These are phyloP conservation scores for Coniochaeta sp. DNA, from an alignment of 2,329 filamentous ascomycete genomes.

Conservation along the genomic window DNA sequence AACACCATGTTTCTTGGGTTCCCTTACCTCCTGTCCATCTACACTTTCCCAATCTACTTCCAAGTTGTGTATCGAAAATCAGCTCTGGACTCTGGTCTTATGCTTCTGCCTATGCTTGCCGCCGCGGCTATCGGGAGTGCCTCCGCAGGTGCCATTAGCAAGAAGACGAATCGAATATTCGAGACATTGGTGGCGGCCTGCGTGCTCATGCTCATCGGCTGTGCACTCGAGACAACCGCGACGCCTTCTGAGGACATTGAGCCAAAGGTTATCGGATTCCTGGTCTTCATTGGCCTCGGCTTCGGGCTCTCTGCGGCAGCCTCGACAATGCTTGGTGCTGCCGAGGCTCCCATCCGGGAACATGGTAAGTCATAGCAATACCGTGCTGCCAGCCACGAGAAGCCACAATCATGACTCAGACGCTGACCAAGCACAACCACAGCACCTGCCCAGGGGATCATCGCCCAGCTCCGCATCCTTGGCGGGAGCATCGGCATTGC, in stretches of 20 bases:
- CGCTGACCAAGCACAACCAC: not conserved
- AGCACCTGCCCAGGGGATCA: conserved; percentile 45
- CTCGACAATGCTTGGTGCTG: conserved; percentile 35
- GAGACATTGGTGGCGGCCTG: conserved; percentile 36
- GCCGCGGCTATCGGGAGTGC: conserved; percentile 36
- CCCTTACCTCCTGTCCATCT: conserved; percentile 40
- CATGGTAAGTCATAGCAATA: conserved; percentile 27
- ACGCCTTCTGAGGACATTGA: conserved; percentile 26
- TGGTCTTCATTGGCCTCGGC: conserved; percentile 44
- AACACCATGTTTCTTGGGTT: conserved; percentile 43
- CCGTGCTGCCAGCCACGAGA: not conserved
- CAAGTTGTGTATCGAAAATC: conserved; percentile 42
- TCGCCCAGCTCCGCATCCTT: conserved; percentile 43
- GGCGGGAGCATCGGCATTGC: conserved; percentile 49
- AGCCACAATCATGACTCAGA: not conserved
- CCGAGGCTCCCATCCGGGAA: conserved; percentile 34
- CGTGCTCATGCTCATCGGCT: conserved; percentile 36
- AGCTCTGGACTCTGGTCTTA: conserved; percentile 37
- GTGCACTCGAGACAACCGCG: conserved; percentile 36
- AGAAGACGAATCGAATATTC: conserved; percentile 30
- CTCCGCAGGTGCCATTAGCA: conserved; percentile 36
- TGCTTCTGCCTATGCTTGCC: conserved; percentile 47
- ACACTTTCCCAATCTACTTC: conserved; percentile 39
- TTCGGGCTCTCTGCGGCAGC: conserved; percentile 41
- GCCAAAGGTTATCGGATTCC: conserved; percentile 38